Base-by-base conservation (phyloP, 2,329 filamentous ascomycete genomes). In the Beauveria medogensis region DNA sequence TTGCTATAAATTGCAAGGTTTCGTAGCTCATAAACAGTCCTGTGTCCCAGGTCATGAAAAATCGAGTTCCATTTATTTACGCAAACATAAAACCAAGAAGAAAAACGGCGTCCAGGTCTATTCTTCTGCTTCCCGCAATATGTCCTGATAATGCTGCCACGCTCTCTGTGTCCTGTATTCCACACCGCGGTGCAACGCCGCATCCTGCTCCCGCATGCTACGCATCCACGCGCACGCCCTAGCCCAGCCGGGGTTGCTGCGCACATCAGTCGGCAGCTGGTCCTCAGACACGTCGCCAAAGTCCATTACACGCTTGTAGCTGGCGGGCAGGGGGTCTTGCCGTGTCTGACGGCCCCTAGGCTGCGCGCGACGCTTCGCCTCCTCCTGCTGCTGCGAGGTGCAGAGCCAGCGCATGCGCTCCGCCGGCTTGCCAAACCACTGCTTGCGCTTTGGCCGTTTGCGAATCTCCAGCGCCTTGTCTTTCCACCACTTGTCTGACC, bases 391-490 rank as follows among this genome's bases (percentile, higher is more conserved):
- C 56, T 70, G 65, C 50, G 65, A 66, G 9, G 64, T 62, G 7
- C 63, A 68, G 53, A 72, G 64, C 63, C 71, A 72, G 30, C 67
- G 73, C 63, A 75, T 67, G 12, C 78, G 74, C 52, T 73, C 67
- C 0, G 71, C 68, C 0, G 74, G 77, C 62, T 75, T 76, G 22
- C 82, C 81, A 52, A 82, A 79, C 64, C 79, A 80, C 5, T 68
- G 71, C 64, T 86, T 86, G 20, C 80, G 74, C 3, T 72, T 73
- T 5, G 77, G 77, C 2, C 83, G 78, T 2, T 68, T 69, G 44
- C 70, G 66, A 34, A 86, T 83, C 61, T 86, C 82, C 1, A 68
- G 66, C 40, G 76, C 72, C 63, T 84, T 86, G 18, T 70, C 68
- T 16, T 66, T 68, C 55, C 77, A 71, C 81, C 82, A 85, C 20